Evolutionary conservation across 106 monocot species (phyloP), one percentile per base, ranked within the genome.

Genomic region (Iris macrosiphon): DNA sequence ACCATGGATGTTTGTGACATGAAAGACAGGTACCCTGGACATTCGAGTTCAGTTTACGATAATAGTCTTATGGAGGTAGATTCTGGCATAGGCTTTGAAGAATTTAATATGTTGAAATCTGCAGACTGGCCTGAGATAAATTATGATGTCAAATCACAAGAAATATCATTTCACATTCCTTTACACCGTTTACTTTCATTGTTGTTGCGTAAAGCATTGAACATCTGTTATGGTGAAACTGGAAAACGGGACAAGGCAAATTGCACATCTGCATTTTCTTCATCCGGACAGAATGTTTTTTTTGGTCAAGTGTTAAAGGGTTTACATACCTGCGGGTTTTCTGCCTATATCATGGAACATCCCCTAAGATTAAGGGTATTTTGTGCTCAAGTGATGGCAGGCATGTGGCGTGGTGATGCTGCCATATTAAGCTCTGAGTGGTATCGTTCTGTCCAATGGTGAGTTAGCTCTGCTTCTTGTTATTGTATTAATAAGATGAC

Each of bases 341-440:
- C 87, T 34, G 55, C 80, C 28, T 75, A 72, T 75, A n/a, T 93
- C 20, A 78, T 93, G 93, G 93, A 93, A 69, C 77, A 87, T 72
- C 93, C 93, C 26, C 56, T 93, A 20, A 67, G 72, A 9, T 50
- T 93, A 56, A 83, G 87, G 60, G 88, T 93, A 23, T 80, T 83
- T 50, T 83, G 80, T 63, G 93, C 93, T 18, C 93, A 93, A 73
- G 87, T 87, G 5, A 83, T 63, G 57, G 83, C 87, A 34, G 93
- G 93, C 52, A 93, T 88, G 93, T 93, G 93, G 93, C 68, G 83
- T 30, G 71, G 83, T 43, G 93, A 93, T 88, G 72, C 77, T 21
- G 70, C 70, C 54, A 72, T 70, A 37, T 47, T 77, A 31, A 56
- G 65, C 28, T 60, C 62, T 47, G 83, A 93, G 40, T 78, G 64